These are phyloP conservation scores for Chloromonas sp. DNA, from an alignment of 163 green algal genomes.

Conservation along the genomic window DNA sequence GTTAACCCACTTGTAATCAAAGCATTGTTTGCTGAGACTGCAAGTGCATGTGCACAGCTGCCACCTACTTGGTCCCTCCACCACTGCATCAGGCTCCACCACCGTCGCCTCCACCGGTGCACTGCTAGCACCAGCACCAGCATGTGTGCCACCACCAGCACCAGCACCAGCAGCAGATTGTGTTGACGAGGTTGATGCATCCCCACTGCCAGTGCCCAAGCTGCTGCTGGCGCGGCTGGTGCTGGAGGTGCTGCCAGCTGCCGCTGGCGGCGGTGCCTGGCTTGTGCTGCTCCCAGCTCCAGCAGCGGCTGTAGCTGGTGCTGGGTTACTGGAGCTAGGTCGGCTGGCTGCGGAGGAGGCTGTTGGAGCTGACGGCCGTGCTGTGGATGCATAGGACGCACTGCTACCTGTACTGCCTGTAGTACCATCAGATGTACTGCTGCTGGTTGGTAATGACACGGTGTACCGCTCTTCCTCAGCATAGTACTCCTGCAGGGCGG, in stretches of 20 bases:
- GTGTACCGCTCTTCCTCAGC: slow-evolving; percentile 69
- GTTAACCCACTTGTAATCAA: too few relatives aligned
- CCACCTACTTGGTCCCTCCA: background rate
- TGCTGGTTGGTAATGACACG: background rate
- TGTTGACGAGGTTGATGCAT: too few relatives aligned
- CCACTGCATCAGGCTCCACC: background rate
- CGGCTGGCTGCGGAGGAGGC: slow-evolving; percentile 2
- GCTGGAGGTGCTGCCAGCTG: background rate
- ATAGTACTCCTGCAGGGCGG: slow-evolving; percentile 62
- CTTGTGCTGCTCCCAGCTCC: background rate
- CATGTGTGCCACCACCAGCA: too few relatives aligned
- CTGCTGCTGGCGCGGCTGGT: slow-evolving; percentile 6
- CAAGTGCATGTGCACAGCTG: too few relatives aligned
- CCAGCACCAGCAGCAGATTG: background rate
- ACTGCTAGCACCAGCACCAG: background rate
- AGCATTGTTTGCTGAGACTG: too few relatives aligned
- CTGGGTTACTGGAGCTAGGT: slow-evolving; percentile 7
- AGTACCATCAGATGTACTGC: background rate
- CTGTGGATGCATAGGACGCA: background rate
- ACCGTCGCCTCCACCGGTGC: background rate
- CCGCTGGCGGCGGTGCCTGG: background rate
- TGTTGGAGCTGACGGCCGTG: background rate
- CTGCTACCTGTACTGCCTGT: too few relatives aligned
- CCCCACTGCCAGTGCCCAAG: background rate
- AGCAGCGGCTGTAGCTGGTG: background rate